Evolutionary conservation across 108 stramenopile genomes (phyloP), one percentile per base, ranked within the genome.

Genomic region (Cylindrotheca closterium): DNA sequence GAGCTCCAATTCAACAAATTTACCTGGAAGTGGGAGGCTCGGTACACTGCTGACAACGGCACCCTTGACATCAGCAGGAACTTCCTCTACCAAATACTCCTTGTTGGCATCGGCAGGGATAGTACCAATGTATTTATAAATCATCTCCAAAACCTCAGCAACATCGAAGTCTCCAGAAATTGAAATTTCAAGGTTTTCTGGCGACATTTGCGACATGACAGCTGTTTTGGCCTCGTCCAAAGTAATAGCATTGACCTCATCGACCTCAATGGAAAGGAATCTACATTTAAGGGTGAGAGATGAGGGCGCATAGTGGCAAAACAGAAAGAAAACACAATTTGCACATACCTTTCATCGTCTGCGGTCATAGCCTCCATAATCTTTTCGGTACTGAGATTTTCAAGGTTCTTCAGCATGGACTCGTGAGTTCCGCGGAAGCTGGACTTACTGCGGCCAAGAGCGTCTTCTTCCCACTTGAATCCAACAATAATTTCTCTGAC

Each of bases 391-490:
- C 82, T 89, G 56, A 77, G 71, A 33, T 88, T 89, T 71, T 95
- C 94, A 19, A 95, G 73, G 54, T 90, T 95, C 78, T 95, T 95
- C 25, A 80, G 76, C 24, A 95, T 61, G 65, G 87, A 85, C 56
- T 95, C 92, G 68, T 95, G 90, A 12, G 89, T 70, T 22, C 83
- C 88, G 26, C 86, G 79, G 81, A 88, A 96, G 51, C 88, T 89
- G 50, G 92, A 89, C 71, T 95, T 96, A 53, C 95, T 95, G 15
- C 98, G 76, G 31, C 92, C 91, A 32, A 98, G 67, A 0, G 98
- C 98, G 75, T 98, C 98, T 32, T 85, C 81, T 68, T 98, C 98
- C 96, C 96, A 98, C 27, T 89, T 86, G 80, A 96, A 98, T 21
- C 91, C 88, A 29, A 87, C 75, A 49, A 98, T 70, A 50, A 98